phyloP scores from a whole-genome alignment of 2,329 filamentous ascomycete genomes.

The Torrubiella hemipterigena region DNA sequence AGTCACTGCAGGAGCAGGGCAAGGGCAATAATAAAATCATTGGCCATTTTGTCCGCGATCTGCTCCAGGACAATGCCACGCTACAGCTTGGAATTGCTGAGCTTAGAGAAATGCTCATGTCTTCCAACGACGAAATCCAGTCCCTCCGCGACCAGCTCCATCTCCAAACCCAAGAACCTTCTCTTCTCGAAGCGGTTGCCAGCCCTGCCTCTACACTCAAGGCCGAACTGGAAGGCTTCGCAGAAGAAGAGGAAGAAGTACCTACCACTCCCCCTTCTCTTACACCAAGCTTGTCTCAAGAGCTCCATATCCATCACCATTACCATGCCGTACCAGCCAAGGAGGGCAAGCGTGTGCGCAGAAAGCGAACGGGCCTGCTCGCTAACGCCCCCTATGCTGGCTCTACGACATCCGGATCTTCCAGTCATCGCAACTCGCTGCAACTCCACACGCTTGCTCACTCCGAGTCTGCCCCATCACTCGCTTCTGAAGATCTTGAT shows the following conservation, averaged over 20 bases:
- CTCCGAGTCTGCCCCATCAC: constrained; percentile 25
- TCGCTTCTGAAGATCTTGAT: constrained; percentile 28
- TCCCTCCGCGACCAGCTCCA: constrained; percentile 69
- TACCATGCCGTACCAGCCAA: constrained; percentile 62
- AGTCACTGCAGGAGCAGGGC: constrained; percentile 47
- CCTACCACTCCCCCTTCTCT: neutral
- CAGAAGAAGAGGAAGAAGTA: too few species aligned
- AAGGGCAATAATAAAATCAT: constrained; percentile 55
- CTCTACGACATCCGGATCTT: too few species aligned
- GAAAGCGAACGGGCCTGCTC: constrained; percentile 57
- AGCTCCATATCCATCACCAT: constrained; percentile 89
- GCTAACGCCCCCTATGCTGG: too few species aligned
- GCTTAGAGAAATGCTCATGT: constrained; percentile 77
- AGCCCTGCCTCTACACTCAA: constrained; percentile 44
- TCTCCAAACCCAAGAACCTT: constrained; percentile 56
- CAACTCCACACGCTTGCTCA: too few species aligned
- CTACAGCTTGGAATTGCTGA: constrained; percentile 87
- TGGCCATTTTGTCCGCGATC: constrained; percentile 92
- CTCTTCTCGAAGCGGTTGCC: constrained; percentile 20
- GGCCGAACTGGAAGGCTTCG: constrained; percentile 54
- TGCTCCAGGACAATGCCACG: constrained; percentile 89
- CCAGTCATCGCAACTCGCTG: too few species aligned
- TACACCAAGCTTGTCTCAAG: constrained; percentile 40
- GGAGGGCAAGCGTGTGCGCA: constrained; percentile 53
- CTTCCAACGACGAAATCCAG: constrained; percentile 90